A percentile compares a stretch with the other conserved stretches of the same genome.
Conservation (phyloP, 1,139 yeast genomes). For the Magnusiomyces tetraspermus region DNA sequence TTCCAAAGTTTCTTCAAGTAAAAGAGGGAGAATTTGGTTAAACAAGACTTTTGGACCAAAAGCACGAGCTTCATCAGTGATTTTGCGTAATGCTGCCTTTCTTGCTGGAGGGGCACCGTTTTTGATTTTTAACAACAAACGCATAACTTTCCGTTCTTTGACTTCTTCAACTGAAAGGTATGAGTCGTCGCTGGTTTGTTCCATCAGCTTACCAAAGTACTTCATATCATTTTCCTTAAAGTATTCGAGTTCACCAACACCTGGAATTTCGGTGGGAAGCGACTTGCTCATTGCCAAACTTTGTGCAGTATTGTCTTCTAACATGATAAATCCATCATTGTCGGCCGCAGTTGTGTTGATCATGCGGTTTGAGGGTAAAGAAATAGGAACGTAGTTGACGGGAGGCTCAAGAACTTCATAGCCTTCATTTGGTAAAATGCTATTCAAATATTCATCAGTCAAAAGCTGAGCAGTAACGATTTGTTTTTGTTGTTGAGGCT, state of each 20-base stretch:
- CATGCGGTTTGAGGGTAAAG: constrained; percentile 18
- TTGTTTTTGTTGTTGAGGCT: constrained; percentile 27
- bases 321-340: constrained; percentile 29
- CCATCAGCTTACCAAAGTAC: constrained; percentile 57
- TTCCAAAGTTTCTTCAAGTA: constrained; percentile 63
- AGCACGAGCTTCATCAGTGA: constrained; percentile 53
- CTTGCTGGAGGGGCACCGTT: constrained; percentile 66
- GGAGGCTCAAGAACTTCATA: constrained; percentile 44
- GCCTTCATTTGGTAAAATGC: constrained; percentile 45
- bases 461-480: constrained; percentile 31
- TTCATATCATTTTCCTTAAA: constrained; percentile 66
- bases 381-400: constrained; percentile 35
- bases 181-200: constrained; percentile 29
- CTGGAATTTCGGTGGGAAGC: constrained; percentile 52
- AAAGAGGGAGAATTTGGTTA: constrained; percentile 59
- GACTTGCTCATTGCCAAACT: constrained; percentile 24
- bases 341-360: constrained; percentile 24
- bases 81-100: constrained; percentile 58
- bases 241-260: constrained; percentile 51
- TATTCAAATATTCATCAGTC: constrained; percentile 43
- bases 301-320: constrained; percentile 26
- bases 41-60: constrained; percentile 68
- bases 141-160: constrained; percentile 54
- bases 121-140: constrained; percentile 57
- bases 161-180: constrained; percentile 42